A percentile compares a stretch with the other conserved stretches of the same genome.
Evolutionary conservation across 768 basidiomycete genomes (phyloP).

Genomic region (Serendipita vermifera): DNA sequence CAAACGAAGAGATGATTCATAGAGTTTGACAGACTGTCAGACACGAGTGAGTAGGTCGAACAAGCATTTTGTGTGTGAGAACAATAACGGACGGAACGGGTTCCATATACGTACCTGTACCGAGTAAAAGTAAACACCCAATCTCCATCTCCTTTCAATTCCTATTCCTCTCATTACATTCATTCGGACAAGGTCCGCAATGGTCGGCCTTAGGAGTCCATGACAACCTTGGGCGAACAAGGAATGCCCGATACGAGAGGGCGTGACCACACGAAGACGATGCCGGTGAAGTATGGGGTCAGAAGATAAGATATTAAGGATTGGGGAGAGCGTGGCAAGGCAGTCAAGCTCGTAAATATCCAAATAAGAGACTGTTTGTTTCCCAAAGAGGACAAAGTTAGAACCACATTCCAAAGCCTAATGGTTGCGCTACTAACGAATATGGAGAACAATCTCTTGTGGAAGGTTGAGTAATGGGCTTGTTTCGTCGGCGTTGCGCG

Average conservation of each 20-base stretch:
- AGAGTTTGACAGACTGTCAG: slow-evolving; percentile 3
- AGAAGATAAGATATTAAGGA: background rate
- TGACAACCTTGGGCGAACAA: slow-evolving; percentile 1
- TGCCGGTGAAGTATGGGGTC: background rate
- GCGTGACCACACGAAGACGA: background rate
- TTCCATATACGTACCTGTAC: background rate
- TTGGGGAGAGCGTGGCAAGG: background rate
- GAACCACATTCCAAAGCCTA: too few relatives aligned
- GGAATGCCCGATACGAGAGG: background rate
- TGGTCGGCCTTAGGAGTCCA: background rate
- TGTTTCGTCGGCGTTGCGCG: background rate
- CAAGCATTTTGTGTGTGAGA: background rate
- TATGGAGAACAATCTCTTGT: background rate
- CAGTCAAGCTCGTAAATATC: background rate
- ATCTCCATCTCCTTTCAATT: background rate
- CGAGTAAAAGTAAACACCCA: background rate
- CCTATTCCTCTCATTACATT: slow-evolving; percentile 1
- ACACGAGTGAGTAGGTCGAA: too few relatives aligned
- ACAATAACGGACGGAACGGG: background rate
- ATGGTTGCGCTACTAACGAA: background rate
- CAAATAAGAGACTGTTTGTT: background rate
- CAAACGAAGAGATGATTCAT: background rate
- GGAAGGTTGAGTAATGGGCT: background rate
- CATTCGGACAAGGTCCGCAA: slow-evolving; percentile 1
- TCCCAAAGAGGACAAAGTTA: too few relatives aligned